Evolutionary conservation across 257 asterid species (phyloP).

Genomic region (Solanum phureja): DNA sequence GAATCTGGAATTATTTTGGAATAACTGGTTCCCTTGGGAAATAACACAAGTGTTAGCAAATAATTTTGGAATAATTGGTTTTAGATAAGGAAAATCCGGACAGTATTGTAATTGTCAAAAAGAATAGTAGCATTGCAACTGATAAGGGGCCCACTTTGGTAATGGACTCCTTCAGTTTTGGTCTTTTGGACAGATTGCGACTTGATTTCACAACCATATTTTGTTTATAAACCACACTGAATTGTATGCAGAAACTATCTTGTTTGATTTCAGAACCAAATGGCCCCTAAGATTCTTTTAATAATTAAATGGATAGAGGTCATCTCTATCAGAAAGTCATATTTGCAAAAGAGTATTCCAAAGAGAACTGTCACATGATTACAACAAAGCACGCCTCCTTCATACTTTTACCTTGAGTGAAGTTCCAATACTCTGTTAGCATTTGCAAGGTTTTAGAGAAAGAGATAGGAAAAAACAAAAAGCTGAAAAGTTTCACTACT

Average conservation of each 20-base stretch:
- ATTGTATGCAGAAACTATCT: background rate
- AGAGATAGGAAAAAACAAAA: background rate
- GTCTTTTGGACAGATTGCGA: background rate
- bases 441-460: background rate
- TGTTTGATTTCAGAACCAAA: background rate
- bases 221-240: background rate
- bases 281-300: background rate
- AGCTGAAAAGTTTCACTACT: background rate
- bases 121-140: background rate
- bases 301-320: background rate
- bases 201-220: background rate
- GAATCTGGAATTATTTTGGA: background rate
- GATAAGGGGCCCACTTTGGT: background rate
- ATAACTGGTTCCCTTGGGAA: background rate
- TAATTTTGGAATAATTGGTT: background rate
- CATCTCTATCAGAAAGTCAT: background rate
- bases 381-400: background rate
- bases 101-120: background rate
- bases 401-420: background rate
- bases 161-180: background rate
- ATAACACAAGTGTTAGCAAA: background rate
- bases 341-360: background rate
- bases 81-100: background rate
- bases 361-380: background rate
- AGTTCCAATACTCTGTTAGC: background rate